Conservation (phyloP, 768 basidiomycete species). For the Lactifluus hygrophoroides region DNA sequence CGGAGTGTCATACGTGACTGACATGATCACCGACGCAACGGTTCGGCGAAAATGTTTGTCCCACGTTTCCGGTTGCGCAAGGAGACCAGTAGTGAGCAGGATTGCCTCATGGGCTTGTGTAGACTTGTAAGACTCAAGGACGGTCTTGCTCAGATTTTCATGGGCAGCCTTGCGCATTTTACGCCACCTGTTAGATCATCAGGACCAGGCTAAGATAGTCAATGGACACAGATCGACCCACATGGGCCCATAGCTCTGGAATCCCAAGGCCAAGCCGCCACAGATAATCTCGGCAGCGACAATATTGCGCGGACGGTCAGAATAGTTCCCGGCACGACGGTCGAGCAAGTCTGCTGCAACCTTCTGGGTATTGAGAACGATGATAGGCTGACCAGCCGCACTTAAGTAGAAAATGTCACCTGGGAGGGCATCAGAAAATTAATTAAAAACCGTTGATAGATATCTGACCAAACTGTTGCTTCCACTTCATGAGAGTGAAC, state of each 20-base stretch:
- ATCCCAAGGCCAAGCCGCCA: conserved; percentile 13
- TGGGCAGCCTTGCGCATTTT: conserved; percentile 14
- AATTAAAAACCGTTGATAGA: too few relatives aligned
- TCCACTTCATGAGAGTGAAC: conserved; percentile 15
- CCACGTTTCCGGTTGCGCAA: conserved; percentile 1
- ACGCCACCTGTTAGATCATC: conserved; percentile 13
- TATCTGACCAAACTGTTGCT: conserved; percentile 8
- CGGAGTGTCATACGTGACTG: conserved; percentile 11
- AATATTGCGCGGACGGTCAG: conserved; percentile 17
- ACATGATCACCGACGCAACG: conserved; percentile 13
- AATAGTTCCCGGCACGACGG: conserved; percentile 14
- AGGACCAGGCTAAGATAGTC: background rate
- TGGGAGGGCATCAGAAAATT: background rate
- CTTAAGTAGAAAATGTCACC: conserved; percentile 18
- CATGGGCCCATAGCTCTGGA: conserved; percentile 9
- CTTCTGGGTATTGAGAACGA: conserved; percentile 23
- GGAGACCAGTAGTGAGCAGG: conserved; percentile 8
- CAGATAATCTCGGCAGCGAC: conserved; percentile 12
- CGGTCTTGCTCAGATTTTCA: conserved; percentile 2
- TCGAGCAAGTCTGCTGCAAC: conserved; percentile 22
- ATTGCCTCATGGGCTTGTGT: conserved; percentile 9
- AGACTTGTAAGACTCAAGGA: conserved; percentile 3
- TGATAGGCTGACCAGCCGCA: conserved; percentile 17
- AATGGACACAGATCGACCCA: background rate
- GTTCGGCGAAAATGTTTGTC: conserved; percentile 10